These are phyloP conservation scores for Dendrostoma leiphaemia DNA, from an alignment of 2,329 filamentous ascomycete species.

Conservation along the genomic window DNA sequence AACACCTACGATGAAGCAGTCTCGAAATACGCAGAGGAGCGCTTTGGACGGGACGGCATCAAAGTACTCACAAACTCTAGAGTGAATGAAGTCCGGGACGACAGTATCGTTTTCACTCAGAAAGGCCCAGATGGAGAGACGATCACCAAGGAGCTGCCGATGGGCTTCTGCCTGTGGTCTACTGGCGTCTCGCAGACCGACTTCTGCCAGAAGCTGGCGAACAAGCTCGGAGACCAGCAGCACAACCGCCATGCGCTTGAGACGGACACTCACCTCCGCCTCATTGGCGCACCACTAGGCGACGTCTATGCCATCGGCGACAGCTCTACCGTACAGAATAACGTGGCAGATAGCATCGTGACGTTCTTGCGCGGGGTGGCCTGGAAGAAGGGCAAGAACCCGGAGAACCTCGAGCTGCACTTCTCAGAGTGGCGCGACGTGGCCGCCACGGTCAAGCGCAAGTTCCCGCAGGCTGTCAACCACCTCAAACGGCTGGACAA, in stretches of 20 bases:
- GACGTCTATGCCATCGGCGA: conserved; percentile 97
- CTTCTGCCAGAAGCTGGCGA: conserved; percentile 72
- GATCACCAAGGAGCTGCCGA: conserved; percentile 89
- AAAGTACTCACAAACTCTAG: conserved; percentile 90
- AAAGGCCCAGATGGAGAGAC: conserved; percentile 69
- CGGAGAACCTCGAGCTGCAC: conserved; percentile 79
- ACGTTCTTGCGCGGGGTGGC: conserved; percentile 85
- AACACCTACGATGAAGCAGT: conserved; percentile 98
- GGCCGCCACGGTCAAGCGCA: conserved; percentile 77
- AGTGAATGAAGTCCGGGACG: conserved; percentile 80
- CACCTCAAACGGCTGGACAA: conserved; percentile 88
- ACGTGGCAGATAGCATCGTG: conserved; percentile 86
- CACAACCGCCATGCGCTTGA: conserved; percentile 90
- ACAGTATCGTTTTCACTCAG: conserved; percentile 88
- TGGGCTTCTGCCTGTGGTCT: conserved; percentile 97
- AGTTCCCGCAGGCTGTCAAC: conserved; percentile 85
- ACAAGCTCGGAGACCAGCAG: conserved; percentile 73
- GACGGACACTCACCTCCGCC: conserved; percentile 87
- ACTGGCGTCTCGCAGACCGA: conserved; percentile 88
- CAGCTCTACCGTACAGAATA: conserved; percentile 96
- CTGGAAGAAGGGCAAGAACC: conserved; percentile 89
- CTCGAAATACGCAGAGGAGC: conserved; percentile 86
- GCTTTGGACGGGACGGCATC: conserved; percentile 87
- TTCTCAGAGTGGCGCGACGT: conserved; percentile 88
- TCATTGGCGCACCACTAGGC: conserved; percentile 84